Percentiles rank a stretch among this genome's conserved stretches.
These are phyloP conservation scores for Auricularia sp. DNA, from an alignment of 768 basidiomycete genomes.

Conservation along the genomic window DNA sequence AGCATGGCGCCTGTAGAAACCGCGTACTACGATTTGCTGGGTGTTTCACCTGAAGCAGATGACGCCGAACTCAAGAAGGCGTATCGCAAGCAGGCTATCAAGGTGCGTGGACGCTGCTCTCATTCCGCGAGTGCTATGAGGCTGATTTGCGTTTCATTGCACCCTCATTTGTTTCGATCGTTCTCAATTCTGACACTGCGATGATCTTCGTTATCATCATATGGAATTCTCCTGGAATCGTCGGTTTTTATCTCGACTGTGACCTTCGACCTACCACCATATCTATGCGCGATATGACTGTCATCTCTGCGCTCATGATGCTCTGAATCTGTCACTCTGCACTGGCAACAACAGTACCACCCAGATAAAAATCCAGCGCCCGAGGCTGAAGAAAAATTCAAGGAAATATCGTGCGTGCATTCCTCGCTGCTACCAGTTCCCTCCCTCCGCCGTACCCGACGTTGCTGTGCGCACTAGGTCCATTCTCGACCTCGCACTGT, in stretches of 20 bases:
- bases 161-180: conserved; percentile 1
- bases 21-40: conserved; percentile 78
- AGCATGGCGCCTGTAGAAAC: conserved; percentile 82
- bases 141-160: neutral
- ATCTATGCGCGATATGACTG: neutral
- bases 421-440: neutral
- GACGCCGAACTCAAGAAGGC: conserved; percentile 87
- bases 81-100: conserved; percentile 89
- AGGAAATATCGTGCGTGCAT: conserved; percentile 69
- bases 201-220: no score
- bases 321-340: no score
- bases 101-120: conserved; percentile 38
- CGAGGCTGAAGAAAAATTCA: conserved; percentile 95
- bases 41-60: conserved; percentile 58
- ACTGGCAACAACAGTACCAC: conserved; percentile 50
- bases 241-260: no score
- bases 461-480: no score
- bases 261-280: no score
- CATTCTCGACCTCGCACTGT: neutral
- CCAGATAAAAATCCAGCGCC: conserved; percentile 89
- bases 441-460: neutral
- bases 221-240: no score
- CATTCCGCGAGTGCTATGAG: neutral
- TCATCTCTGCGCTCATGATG: neutral
- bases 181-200: no score